These are phyloP conservation scores for Podaxis mareebaensis DNA, from an alignment of 768 basidiomycete species.

Conservation along the genomic window DNA sequence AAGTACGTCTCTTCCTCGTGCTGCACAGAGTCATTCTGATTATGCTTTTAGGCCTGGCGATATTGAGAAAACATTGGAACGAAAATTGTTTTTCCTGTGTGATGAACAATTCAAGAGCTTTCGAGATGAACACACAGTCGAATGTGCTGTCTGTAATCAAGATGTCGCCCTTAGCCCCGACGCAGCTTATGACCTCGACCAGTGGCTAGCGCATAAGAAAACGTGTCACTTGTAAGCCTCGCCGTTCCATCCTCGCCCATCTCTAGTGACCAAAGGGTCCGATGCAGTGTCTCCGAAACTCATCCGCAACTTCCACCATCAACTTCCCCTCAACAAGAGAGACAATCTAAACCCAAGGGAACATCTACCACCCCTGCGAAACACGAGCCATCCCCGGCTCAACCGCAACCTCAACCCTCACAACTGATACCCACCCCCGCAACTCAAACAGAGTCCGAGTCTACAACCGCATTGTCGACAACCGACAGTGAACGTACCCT, in stretches of 20 bases:
- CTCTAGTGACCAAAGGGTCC: neutral
- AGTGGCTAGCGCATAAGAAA: slow-evolving; percentile 65
- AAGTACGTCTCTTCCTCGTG: slow-evolving; percentile 33
- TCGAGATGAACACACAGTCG: slow-evolving; percentile 38
- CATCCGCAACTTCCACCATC: neutral
- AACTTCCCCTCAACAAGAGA: neutral
- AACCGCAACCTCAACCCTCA: neutral
- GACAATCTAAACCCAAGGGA: neutral
- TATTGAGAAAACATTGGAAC: slow-evolving; percentile 60
- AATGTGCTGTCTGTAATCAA: slow-evolving; percentile 53
- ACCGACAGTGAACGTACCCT: slow-evolving; percentile 13
- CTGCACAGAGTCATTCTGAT: neutral
- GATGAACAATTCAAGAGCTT: slow-evolving; percentile 60
- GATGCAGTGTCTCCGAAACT: neutral
- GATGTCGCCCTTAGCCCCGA: slow-evolving; percentile 46
- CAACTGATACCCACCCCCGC: neutral
- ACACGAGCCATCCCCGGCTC: neutral
- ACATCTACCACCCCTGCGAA: neutral
- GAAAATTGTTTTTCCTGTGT: slow-evolving; percentile 63
- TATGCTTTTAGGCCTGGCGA: slow-evolving; percentile 46
- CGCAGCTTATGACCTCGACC: slow-evolving; percentile 58
- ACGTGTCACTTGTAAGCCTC: slow-evolving; percentile 38
- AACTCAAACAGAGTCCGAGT: neutral
- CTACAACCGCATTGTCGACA: neutral
- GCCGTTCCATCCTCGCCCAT: slow-evolving; percentile 9